Evolutionary conservation across 495 filamentous ascomycete genomes (phyloP).

Genomic region (Pyrenula massariospora): DNA sequence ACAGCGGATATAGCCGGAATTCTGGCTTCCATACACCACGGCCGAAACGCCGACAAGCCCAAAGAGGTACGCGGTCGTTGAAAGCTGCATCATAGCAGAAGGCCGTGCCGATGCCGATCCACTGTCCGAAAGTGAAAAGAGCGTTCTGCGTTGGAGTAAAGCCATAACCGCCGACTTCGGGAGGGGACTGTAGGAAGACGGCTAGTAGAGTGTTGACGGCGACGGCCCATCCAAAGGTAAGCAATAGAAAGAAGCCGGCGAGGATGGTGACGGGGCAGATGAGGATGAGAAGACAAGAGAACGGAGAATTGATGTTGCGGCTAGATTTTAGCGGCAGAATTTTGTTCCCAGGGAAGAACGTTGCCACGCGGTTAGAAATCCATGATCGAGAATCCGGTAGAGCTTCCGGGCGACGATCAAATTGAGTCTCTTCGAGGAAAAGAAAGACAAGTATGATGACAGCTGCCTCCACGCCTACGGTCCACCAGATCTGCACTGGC

Average conservation of each 20-base stretch:
- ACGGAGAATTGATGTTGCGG: background rate
- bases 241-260: slow-evolving; percentile 28
- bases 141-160: slow-evolving; percentile 35
- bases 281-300: slow-evolving; percentile 25
- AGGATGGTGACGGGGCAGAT: slow-evolving; percentile 30
- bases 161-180: slow-evolving; percentile 32
- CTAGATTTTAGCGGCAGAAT: slow-evolving; percentile 14
- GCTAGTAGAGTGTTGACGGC: slow-evolving; percentile 20
- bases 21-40: slow-evolving; percentile 30
- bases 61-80: slow-evolving; percentile 28
- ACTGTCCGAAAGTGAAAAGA: slow-evolving; percentile 22
- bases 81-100: slow-evolving; percentile 24
- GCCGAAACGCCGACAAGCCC: slow-evolving; percentile 16
- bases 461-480: slow-evolving; percentile 25
- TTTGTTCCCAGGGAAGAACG: slow-evolving; percentile 28
- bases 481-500: slow-evolving; percentile 40
- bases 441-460: slow-evolving; percentile 29
- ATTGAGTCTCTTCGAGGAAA: slow-evolving; percentile 35
- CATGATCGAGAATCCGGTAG: slow-evolving; percentile 13
- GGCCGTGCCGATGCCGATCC: slow-evolving; percentile 24
- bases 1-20: slow-evolving; percentile 25
- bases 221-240: slow-evolving; percentile 34
- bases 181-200: slow-evolving; percentile 31
- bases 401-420: slow-evolving; percentile 13
- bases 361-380: slow-evolving; percentile 27